Evolutionary conservation across 495 filamentous ascomycete genomes (phyloP), one percentile per base, ranked within the genome.

Genomic region (Aspergillus conjunctus): DNA sequence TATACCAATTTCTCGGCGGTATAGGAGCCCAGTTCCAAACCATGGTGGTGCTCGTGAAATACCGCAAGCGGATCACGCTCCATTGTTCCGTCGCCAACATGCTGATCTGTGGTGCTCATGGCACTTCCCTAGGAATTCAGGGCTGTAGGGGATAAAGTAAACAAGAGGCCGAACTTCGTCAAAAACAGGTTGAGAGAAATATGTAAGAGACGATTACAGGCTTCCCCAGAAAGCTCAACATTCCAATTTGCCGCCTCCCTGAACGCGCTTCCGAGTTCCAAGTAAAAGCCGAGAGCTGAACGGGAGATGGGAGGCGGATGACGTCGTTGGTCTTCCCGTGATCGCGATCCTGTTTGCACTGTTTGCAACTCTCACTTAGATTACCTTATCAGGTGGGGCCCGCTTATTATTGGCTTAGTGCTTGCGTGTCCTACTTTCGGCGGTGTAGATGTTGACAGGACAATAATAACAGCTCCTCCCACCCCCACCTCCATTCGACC

Each of bases 1-100:
- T 62, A 45, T 77, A 87, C 85, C 71, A 88, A 68, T 59, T 83
- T 79, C 52, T 82, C 75, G 12, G 78, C 77, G 30, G 83, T 85
- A 61, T 83, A 83, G 17, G 80, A 84, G 17, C 75, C 76, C 20
- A 68, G 64, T 46, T 75, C 77, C 49, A 79, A 54, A 30, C 74
- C 75, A 54, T 69, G 73, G 52, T 72, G 68, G 8, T 67, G 64
- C 12, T 71, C 66, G 62, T 70, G 54, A 43, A 66, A 59, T 26
- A 22, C 34, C n/a, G 49, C 48, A 34, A 26, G 59, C 51, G 59
- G 58, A 54, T 63, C 60, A 56, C 56, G 26, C 48, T 71, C 66
- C 61, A 66, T 61, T 45, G 31, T 51, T 34, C 30, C 57, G 2
- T 51, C 46, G 30, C 57, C 48, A 30, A 17, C 61, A 60, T 65